These are phyloP conservation scores for Pseudogymnoascus sp. DNA, from an alignment of 2,329 filamentous ascomycete species.

Conservation along the genomic window DNA sequence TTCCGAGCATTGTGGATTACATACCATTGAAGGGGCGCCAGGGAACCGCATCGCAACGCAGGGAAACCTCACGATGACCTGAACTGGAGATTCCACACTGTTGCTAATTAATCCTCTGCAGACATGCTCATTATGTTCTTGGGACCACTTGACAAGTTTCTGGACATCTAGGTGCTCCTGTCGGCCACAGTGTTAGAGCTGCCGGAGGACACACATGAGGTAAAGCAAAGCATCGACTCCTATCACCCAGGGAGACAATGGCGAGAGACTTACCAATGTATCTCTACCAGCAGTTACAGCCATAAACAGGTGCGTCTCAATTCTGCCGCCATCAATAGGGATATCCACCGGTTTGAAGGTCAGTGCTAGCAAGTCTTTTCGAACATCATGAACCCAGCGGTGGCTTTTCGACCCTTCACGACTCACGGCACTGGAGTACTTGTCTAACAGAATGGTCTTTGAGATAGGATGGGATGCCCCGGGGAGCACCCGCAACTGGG, in stretches of 20 bases:
- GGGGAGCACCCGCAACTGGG: background rate
- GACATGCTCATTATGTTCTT: slow-evolving; percentile 14
- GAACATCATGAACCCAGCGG: slow-evolving; percentile 24
- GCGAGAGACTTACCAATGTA: slow-evolving; percentile 31
- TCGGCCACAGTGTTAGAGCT: slow-evolving; percentile 1
- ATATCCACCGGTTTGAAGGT: slow-evolving; percentile 19
- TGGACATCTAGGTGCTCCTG: slow-evolving; percentile 27
- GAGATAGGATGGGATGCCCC: slow-evolving; percentile 12
- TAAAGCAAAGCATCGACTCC: background rate
- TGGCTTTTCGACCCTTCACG: slow-evolving; percentile 17
- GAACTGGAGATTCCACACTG: slow-evolving; percentile 23
- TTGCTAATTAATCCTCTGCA: background rate
- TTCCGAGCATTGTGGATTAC: slow-evolving; percentile 12
- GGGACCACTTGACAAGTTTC: slow-evolving; percentile 17
- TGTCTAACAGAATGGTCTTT: slow-evolving; percentile 21
- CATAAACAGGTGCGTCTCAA: slow-evolving; percentile 23
- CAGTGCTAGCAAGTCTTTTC: slow-evolving; percentile 22
- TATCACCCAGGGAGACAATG: background rate
- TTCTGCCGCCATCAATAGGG: slow-evolving; percentile 17
- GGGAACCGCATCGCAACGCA: slow-evolving; percentile 30
- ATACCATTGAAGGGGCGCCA: slow-evolving; percentile 21
- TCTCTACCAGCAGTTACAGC: slow-evolving; percentile 33
- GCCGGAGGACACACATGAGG: background rate
- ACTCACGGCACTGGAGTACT: slow-evolving; percentile 25
- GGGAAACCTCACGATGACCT: slow-evolving; percentile 26